Conservation (phyloP, 2,329 filamentous ascomycete genomes). For the Erysiphe pulchra region DNA sequence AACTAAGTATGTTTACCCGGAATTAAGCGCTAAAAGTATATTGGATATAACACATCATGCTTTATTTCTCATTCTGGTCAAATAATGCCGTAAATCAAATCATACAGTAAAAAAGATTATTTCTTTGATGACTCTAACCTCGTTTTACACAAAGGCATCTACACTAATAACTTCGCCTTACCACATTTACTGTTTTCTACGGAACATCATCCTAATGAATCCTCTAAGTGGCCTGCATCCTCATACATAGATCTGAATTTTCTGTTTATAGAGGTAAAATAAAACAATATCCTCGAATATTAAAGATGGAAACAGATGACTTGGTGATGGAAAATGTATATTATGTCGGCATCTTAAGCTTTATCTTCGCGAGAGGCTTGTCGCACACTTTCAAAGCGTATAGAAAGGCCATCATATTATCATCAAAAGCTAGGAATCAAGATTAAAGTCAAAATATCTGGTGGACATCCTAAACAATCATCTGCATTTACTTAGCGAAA, state of each 20-base stretch:
- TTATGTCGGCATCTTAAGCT: conserved; percentile 76
- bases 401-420: conserved; percentile 58
- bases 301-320: conserved; percentile 72
- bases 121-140: conserved; percentile 38
- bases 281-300: conserved; percentile 92
- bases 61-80: conserved; percentile 69
- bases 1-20: no score
- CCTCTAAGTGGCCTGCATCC: conserved; percentile 78
- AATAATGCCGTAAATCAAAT: conserved; percentile 71
- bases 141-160: conserved; percentile 90
- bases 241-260: conserved; percentile 76
- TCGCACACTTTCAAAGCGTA: conserved; percentile 49
- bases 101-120: no score
- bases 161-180: conserved; percentile 95
- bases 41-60: conserved; percentile 25
- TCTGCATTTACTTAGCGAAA: conserved; percentile 28
- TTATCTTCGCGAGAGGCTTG: conserved; percentile 67
- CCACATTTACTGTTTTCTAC: conserved; percentile 88
- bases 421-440: conserved; percentile 47
- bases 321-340: conserved; percentile 42
- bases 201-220: conserved; percentile 62
- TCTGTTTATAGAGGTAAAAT: conserved; percentile 89
- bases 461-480: conserved; percentile 72
- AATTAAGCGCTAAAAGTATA: no score
- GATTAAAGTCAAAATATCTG: conserved; percentile 62